A percentile compares a stretch with the other conserved stretches of the same genome.
Conservation (phyloP, 2,329 filamentous ascomycete genomes). For the Botryotinia narcissicola region DNA sequence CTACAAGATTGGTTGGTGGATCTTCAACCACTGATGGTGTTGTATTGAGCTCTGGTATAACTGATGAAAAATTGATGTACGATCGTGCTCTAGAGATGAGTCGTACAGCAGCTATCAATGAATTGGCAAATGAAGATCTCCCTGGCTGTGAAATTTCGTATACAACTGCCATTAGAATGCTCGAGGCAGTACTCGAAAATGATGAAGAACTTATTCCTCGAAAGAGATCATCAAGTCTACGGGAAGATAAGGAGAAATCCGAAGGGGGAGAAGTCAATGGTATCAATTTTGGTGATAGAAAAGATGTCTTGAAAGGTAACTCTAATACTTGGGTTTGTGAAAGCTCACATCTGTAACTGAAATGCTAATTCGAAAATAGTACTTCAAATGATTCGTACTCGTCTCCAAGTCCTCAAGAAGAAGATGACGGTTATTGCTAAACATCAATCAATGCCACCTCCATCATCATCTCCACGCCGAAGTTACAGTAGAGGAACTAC, state of each 20-base stretch:
- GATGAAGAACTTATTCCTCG: conserved; percentile 59
- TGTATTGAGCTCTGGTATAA: conserved; percentile 81
- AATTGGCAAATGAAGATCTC: conserved; percentile 88
- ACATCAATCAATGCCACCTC: conserved; percentile 34
- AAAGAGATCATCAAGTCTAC: conserved; percentile 42
- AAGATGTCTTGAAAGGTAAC: conserved; percentile 71
- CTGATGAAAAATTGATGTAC: conserved; percentile 96
- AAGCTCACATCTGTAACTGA: conserved; percentile 24
- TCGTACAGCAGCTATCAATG: conserved; percentile 87
- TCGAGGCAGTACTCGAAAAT: conserved; percentile 88
- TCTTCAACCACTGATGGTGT: conserved; percentile 72
- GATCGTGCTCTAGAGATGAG: conserved; percentile 98
- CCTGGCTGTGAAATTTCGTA: conserved; percentile 89
- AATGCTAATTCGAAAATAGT: conserved; percentile 43
- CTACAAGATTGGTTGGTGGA: conserved; percentile 45
- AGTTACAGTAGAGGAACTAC: conserved; percentile 37
- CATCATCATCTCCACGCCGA: conserved; percentile 31
- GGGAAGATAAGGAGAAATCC: conserved; percentile 44
- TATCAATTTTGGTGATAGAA: conserved; percentile 67
- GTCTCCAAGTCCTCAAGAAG: conserved; percentile 56
- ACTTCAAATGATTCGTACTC: conserved; percentile 60
- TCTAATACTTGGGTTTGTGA: neutral
- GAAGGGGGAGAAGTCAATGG: conserved; percentile 50
- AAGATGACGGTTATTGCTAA: conserved; percentile 61
- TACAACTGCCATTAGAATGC: conserved; percentile 86